Conservation (phyloP, 306 rosid species). For the Cucurbita argyrosperma region DNA sequence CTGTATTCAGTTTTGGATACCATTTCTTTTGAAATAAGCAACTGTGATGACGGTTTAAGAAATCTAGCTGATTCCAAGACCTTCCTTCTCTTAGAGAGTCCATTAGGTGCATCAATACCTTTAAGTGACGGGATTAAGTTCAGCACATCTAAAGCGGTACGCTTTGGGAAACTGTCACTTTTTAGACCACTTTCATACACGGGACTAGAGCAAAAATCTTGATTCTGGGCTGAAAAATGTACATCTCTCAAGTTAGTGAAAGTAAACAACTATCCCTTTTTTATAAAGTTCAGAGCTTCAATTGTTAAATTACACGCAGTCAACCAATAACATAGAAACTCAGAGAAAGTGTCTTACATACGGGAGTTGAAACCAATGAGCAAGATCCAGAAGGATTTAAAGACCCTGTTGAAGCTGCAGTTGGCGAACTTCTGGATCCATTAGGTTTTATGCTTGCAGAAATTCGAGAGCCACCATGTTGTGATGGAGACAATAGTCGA, state of each 20-base stretch:
- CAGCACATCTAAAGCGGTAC: slow-evolving; percentile 68
- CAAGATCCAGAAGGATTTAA: slow-evolving; percentile 45
- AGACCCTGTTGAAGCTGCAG: slow-evolving; percentile 29
- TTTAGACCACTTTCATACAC: slow-evolving; percentile 33
- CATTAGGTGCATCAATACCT: slow-evolving; percentile 31
- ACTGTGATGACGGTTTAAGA: slow-evolving; percentile 33
- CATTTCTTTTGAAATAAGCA: slow-evolving; percentile 29
- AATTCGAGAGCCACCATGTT: slow-evolving; percentile 34
- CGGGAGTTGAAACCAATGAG: slow-evolving; percentile 51
- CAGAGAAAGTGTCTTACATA: slow-evolving; percentile 63
- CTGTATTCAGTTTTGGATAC: slow-evolving; percentile 45
- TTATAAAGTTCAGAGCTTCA: neutral
- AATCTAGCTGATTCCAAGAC: slow-evolving; percentile 29
- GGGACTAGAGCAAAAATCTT: slow-evolving; percentile 36
- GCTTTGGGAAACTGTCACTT: slow-evolving; percentile 53
- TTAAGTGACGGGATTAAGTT: slow-evolving; percentile 73
- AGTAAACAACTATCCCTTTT: neutral
- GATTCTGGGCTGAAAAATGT: slow-evolving; percentile 47
- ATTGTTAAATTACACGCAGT: slow-evolving; percentile 1
- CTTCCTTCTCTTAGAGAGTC: slow-evolving; percentile 49
- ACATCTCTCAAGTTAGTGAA: slow-evolving; percentile 19
- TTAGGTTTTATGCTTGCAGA: slow-evolving; percentile 41
- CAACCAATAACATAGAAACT: slow-evolving; percentile 10
- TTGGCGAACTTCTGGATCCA: slow-evolving; percentile 36
- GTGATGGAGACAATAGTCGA: slow-evolving; percentile 62